Evolutionary conservation across 1,139 yeast genomes (phyloP).

Genomic region (Saccharomyces hybrid): DNA sequence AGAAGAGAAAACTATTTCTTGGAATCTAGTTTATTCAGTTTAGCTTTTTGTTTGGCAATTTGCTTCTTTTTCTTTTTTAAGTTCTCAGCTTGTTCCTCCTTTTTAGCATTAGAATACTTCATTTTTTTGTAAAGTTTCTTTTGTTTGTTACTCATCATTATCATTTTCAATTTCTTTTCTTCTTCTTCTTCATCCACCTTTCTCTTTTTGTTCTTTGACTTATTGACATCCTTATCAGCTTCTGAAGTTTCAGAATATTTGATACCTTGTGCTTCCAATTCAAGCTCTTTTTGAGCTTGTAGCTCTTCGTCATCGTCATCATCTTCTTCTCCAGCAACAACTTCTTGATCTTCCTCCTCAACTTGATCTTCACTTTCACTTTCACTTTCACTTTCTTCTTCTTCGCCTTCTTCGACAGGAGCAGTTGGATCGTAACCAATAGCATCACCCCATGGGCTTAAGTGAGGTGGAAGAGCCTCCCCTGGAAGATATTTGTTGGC

Average conservation of each 20-base stretch:
- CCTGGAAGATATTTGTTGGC: slow-evolving; percentile 88
- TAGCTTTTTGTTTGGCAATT: slow-evolving; percentile 59
- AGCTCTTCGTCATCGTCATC: slow-evolving; percentile 52
- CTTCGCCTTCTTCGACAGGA: slow-evolving; percentile 44
- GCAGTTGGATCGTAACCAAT: slow-evolving; percentile 83
- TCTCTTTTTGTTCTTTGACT: slow-evolving; percentile 35
- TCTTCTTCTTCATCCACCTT: slow-evolving; percentile 52
- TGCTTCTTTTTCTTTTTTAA: slow-evolving; percentile 74
- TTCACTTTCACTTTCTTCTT: slow-evolving; percentile 45
- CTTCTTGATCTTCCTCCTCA: slow-evolving; percentile 37
- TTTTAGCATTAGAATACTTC: slow-evolving; percentile 86
- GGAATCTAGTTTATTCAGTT: slow-evolving; percentile 40
- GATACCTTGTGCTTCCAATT: slow-evolving; percentile 84
- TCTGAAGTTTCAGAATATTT: slow-evolving; percentile 54
- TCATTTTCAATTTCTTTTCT: slow-evolving; percentile 81
- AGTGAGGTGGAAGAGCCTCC: slow-evolving; percentile 90
- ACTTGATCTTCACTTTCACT: slow-evolving; percentile 45
- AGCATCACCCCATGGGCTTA: slow-evolving; percentile 98
- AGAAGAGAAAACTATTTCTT: slow-evolving; percentile 15
- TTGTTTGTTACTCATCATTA: slow-evolving; percentile 97
- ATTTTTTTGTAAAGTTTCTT: slow-evolving; percentile 90
- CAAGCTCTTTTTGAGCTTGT: slow-evolving; percentile 75
- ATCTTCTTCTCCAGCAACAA: slow-evolving; percentile 41
- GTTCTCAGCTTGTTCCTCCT: slow-evolving; percentile 69
- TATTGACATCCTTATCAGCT: slow-evolving; percentile 20